A percentile compares a stretch with the other conserved stretches of the same genome.
Evolutionary conservation across 192 early-diverging fungal species (phyloP).

Genomic region (Backusella australiensis): DNA sequence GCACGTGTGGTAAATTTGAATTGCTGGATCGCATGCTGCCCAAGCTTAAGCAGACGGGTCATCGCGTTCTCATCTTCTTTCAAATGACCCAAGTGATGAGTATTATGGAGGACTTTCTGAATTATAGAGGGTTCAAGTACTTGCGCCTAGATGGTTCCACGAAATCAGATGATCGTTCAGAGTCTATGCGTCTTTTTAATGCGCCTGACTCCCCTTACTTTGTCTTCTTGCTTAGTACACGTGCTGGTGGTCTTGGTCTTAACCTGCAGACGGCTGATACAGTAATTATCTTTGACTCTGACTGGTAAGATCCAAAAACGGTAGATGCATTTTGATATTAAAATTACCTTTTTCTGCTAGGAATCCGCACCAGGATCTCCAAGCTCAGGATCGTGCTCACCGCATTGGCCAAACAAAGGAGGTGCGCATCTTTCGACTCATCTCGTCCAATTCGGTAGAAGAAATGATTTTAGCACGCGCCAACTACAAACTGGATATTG

Average conservation of each 20-base stretch:
- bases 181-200: constrained; percentile 83
- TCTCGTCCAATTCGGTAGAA: constrained; percentile 90
- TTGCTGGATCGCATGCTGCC: constrained; percentile 91
- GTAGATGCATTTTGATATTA: background rate
- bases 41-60: constrained; percentile 78
- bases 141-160: constrained; percentile 92
- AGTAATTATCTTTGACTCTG: constrained; percentile 97
- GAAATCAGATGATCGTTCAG: constrained; percentile 84
- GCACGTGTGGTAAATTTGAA: constrained; percentile 95
- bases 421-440: constrained; percentile 91
- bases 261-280: constrained; percentile 98
- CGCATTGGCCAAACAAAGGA: constrained; percentile 99
- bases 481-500: constrained; percentile 95
- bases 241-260: constrained; percentile 95
- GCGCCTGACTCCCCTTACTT: constrained; percentile 73
- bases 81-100: constrained; percentile 93
- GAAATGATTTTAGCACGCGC: constrained; percentile 91
- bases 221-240: constrained; percentile 92
- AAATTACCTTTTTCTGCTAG: constrained; percentile 13
- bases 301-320: constrained; percentile 65
- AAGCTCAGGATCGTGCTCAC: constrained; percentile 99
- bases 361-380: constrained; percentile 98
- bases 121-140: constrained; percentile 66
- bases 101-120: constrained; percentile 95
- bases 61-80: constrained; percentile 81